A percentile compares a stretch with the other conserved stretches of the same genome.
Evolutionary conservation across 2,329 filamentous ascomycete genomes (phyloP).

Genomic region (Macrophomina pseudophaseolina): DNA sequence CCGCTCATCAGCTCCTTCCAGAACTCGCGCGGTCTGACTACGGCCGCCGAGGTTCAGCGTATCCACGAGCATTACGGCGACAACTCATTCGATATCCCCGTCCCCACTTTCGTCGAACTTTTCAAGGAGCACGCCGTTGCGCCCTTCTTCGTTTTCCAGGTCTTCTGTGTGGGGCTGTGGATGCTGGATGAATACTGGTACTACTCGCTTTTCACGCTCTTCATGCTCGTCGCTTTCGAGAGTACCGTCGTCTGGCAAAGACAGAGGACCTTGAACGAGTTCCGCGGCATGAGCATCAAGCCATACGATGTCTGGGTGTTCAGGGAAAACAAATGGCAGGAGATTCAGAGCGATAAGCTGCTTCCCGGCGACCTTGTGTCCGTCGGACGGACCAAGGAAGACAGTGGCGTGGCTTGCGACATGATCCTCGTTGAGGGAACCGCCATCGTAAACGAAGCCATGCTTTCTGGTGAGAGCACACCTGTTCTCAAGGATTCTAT

Average conservation of each 20-base stretch:
- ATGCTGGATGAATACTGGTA: conserved; percentile 99
- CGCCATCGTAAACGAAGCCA: conserved; percentile 98
- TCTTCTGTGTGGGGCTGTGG: conserved; percentile 98
- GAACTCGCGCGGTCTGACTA: conserved; percentile 74
- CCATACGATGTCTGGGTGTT: conserved; percentile 94
- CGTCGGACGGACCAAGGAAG: conserved; percentile 91
- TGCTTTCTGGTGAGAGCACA: conserved; percentile 98
- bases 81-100: conserved; percentile 97
- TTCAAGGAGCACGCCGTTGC: conserved; percentile 99
- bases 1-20: conserved; percentile 81
- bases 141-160: conserved; percentile 98
- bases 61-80: conserved; percentile 92
- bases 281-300: conserved; percentile 99
- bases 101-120: conserved; percentile 91
- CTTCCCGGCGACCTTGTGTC: conserved; percentile 93
- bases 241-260: conserved; percentile 99
- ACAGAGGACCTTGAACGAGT: conserved; percentile 92
- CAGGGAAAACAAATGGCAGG: conserved; percentile 83
- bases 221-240: conserved; percentile 98
- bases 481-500: conserved; percentile 95
- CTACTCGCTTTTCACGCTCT: conserved; percentile 97
- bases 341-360: conserved; percentile 87
- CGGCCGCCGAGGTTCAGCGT: conserved; percentile 74
- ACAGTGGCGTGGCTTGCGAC: conserved; percentile 94
- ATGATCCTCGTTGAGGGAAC: conserved; percentile 95